phyloP scores from a whole-genome alignment of 148 eudicot genomes.

The Cornus suecica region DNA sequence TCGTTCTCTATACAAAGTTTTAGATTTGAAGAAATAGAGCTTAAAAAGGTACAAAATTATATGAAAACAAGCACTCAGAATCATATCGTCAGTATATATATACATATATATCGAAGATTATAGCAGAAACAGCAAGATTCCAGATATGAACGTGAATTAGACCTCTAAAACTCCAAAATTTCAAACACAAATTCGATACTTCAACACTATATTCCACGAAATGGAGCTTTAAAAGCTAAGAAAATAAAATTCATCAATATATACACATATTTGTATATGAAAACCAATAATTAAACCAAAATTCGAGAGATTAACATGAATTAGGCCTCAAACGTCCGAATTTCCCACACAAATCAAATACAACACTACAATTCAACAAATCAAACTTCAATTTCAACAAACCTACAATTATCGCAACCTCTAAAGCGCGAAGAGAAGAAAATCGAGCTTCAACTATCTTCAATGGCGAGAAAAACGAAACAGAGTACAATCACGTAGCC shows the following conservation, averaged over 20 bases:
- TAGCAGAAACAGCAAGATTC: constrained; percentile 8
- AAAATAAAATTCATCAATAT: too few species aligned
- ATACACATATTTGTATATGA: too few species aligned
- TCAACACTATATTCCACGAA: constrained; percentile 2
- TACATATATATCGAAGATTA: background rate
- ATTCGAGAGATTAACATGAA: constrained; percentile 1
- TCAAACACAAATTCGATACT: background rate
- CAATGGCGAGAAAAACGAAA: constrained; percentile 5
- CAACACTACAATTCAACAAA: background rate
- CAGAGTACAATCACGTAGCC: background rate
- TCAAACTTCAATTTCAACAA: constrained; percentile 1
- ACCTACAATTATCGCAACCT: constrained; percentile 5
- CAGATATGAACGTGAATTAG: background rate
- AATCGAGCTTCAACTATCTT: constrained; percentile 4
- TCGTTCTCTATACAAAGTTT: background rate
- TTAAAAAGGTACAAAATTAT: background rate
- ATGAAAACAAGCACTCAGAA: background rate
- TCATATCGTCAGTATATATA: background rate
- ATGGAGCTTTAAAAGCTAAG: too few species aligned
- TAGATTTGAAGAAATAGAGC: background rate
- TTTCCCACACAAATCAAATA: background rate
- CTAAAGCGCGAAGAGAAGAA: background rate
- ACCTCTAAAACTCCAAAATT: background rate
- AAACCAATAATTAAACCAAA: too few species aligned
- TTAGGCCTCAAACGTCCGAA: background rate